phyloP scores from a whole-genome alignment of 164 flowering plant species.

The Malania oleifera region DNA sequence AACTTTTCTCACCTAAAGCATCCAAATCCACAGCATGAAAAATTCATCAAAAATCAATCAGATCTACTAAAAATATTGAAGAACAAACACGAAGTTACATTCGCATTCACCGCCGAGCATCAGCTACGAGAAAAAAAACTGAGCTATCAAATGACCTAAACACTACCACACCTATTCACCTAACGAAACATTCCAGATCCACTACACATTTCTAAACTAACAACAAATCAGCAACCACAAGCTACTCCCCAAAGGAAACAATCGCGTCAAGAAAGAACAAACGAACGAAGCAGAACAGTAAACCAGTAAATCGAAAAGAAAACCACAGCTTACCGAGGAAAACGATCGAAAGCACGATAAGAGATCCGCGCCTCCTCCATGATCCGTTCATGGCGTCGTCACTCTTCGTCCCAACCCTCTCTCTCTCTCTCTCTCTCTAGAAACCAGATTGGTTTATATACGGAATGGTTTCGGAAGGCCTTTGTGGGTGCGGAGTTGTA shows the following conservation, averaged over 20 bases:
- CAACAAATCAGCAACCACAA: neutral
- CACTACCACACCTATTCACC: neutral
- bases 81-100: neutral
- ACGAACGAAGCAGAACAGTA: neutral
- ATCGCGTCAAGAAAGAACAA: neutral
- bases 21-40: neutral
- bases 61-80: neutral
- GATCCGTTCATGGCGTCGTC: constrained; percentile 42
- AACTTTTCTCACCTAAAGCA: neutral
- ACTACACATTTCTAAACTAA: constrained; percentile 6
- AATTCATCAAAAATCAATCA: neutral
- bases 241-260: too few relatives aligned
- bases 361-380: constrained; percentile 37
- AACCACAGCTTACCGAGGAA: constrained; percentile 38
- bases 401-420: neutral
- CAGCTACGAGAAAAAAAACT: neutral
- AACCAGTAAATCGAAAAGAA: too few relatives aligned
- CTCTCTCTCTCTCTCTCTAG: constrained; percentile 1
- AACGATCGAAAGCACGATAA: constrained; percentile 36
- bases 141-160: neutral
- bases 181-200: constrained; percentile 9
- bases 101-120: neutral
- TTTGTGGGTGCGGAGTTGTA: neutral
- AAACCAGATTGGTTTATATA: too few relatives aligned
- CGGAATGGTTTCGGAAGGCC: neutral